Evolutionary conservation across 768 basidiomycete genomes (phyloP), one percentile per base, ranked within the genome.

Genomic region (Sporobolomyces phaffii): DNA sequence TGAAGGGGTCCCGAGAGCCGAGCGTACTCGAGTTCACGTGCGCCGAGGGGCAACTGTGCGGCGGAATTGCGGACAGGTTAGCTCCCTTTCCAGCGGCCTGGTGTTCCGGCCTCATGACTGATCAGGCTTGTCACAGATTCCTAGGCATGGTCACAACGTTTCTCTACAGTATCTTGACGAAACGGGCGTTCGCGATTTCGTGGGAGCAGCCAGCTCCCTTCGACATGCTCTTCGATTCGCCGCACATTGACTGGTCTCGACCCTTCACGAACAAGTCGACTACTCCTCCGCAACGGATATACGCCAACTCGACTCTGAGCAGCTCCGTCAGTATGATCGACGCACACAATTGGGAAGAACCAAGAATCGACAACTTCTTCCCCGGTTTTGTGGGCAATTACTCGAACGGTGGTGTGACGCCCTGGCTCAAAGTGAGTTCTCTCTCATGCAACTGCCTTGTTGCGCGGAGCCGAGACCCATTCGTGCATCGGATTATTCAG

Each of bases 181-280:
- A 53, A 5, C 67, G 67, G 11, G 67, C 67, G 28, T 63, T 68
- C 45, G 48, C 57, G 9, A n/a, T 63, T 22, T n/a, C 53, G 5
- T 68, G 67, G 67, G 36, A 63, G 29, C 67, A 63, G 22, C 67
- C 62, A 4, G 52, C 57, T 3, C 67, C 67, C 2, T 53, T 68
- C 51, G 61, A 63, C 60, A 62, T 63, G 45, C 43, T 68, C 17
- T 68, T 63, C 62, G 67, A 68, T 29, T 63, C 62, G n/a, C 67
- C 67, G 3, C 17, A 54, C 43, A 60, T 68, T 52, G 62, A 68
- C 67, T 68, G 64, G 64, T 64, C 63, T 6, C 48, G 56, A 1
- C 41, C 53, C 2, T 68, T 58, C 56, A 26, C 40, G 8, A 33
- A 31, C n/a, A 7, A 20, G 1, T 56, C 60, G 0, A 34, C 9